Percentiles rank a stretch among this genome's conserved stretches.
Conservation (phyloP, 2,329 filamentous ascomycete genomes). For the Pseudogymnoascus sp. region DNA sequence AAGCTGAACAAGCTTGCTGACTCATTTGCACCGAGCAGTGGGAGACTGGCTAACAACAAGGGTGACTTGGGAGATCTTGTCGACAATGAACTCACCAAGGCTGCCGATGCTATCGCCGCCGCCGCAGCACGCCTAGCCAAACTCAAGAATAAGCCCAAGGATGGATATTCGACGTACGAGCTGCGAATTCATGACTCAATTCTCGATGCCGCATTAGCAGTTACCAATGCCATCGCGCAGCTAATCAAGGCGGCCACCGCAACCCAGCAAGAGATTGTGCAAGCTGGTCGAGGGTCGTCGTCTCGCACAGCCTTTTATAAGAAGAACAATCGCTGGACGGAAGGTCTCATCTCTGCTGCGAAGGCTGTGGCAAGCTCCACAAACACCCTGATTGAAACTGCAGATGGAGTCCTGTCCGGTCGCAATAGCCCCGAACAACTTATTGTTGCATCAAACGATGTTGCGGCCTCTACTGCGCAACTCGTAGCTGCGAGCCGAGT, state of each 20-base stretch:
- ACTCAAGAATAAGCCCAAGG: constrained; percentile 91
- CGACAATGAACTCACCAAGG: constrained; percentile 83
- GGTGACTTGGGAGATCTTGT: constrained; percentile 91
- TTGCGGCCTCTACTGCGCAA: constrained; percentile 92
- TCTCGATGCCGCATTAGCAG: constrained; percentile 82
- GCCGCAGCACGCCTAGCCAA: constrained; percentile 84
- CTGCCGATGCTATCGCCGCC: constrained; percentile 89
- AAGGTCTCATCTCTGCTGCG: constrained; percentile 91
- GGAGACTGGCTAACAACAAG: constrained; percentile 66
- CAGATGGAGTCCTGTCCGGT: constrained; percentile 85
- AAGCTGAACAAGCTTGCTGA: constrained; percentile 90
- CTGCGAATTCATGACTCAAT: constrained; percentile 94
- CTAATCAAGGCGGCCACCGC: constrained; percentile 91
- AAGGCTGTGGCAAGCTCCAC: constrained; percentile 93
- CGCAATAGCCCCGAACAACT: constrained; percentile 94
- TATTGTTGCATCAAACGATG: constrained; percentile 95
- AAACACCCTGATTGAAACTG: constrained; percentile 95
- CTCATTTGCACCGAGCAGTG: constrained; percentile 78
- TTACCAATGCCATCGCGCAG: constrained; percentile 87
- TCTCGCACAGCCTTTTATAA: constrained; percentile 96
- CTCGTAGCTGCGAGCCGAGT: constrained; percentile 91
- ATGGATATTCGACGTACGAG: constrained; percentile 93
- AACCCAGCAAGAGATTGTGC: constrained; percentile 93
- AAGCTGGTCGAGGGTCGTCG: constrained; percentile 79
- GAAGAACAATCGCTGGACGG: constrained; percentile 99